These are phyloP conservation scores for Alternaria alternata DNA, from an alignment of 2,329 filamentous ascomycete species.

Conservation along the genomic window DNA sequence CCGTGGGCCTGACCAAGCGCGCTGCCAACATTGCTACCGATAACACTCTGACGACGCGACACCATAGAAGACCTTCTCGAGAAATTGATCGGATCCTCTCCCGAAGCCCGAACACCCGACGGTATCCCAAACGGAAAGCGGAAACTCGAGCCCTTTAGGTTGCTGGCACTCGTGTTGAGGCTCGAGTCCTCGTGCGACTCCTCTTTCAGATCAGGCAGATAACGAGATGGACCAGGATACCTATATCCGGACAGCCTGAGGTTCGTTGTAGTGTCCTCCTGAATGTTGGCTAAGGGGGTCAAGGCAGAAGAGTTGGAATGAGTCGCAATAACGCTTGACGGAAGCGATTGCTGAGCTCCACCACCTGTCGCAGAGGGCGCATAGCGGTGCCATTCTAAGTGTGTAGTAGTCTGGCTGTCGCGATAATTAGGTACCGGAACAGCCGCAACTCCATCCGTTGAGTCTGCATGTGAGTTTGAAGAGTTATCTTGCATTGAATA, in stretches of 20 bases:
- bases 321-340: constrained; percentile 17
- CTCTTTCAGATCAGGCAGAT: constrained; percentile 58
- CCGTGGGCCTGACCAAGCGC: constrained; percentile 43
- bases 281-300: constrained; percentile 16
- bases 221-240: constrained; percentile 40
- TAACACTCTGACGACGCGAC: constrained; percentile 29
- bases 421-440: constrained; percentile 25
- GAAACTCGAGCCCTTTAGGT: constrained; percentile 41
- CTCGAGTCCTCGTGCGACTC: constrained; percentile 59
- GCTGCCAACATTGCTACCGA: constrained; percentile 32
- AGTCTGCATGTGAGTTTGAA: constrained; percentile 19
- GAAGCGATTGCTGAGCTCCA: constrained; percentile 7
- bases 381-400: constrained; percentile 39
- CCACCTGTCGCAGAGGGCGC: background rate
- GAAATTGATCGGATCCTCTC: constrained; percentile 32
- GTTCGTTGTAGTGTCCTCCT: constrained; percentile 46
- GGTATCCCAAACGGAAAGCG: constrained; percentile 32
- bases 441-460: constrained; percentile 18
- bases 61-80: constrained; percentile 31
- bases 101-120: constrained; percentile 28
- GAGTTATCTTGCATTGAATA: constrained; percentile 36
- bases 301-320: constrained; percentile 6
- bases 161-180: constrained; percentile 47
- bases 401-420: constrained; percentile 48
- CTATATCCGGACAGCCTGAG: constrained; percentile 41